Conservation (phyloP, 768 basidiomycete species). For the Tricholoma flavovirens region DNA sequence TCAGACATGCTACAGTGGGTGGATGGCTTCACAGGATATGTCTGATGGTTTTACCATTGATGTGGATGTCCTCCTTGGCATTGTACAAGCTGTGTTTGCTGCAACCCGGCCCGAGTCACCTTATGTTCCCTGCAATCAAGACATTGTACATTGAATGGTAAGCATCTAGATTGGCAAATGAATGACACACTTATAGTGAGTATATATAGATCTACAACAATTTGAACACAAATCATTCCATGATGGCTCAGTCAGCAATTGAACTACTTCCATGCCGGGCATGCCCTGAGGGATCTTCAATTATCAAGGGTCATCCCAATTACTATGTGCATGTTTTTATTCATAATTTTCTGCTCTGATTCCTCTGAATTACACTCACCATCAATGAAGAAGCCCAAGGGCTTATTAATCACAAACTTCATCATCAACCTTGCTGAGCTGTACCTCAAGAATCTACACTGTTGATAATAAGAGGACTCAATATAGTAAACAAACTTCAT, state of each 20-base stretch:
- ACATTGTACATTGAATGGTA: background rate
- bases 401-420: too few species aligned
- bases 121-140: background rate
- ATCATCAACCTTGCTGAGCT: too few species aligned
- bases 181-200: background rate
- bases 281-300: background rate
- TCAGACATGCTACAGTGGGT: too few species aligned
- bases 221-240: background rate
- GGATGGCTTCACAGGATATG: too few species aligned
- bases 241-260: background rate
- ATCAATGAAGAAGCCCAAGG: background rate
- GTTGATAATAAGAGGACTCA: too few species aligned
- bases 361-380: background rate
- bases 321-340: too few species aligned
- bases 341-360: too few species aligned
- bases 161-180: background rate
- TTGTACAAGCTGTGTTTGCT: too few species aligned
- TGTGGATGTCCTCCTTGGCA: too few species aligned
- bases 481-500: too few species aligned
- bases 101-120: background rate
- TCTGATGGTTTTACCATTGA: too few species aligned
- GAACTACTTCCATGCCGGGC: background rate
- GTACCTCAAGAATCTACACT: too few species aligned
- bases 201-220: background rate
- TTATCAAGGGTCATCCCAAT: background rate